phyloP scores from a whole-genome alignment of 805 yeast genomes.

The Candida corydali region DNA sequence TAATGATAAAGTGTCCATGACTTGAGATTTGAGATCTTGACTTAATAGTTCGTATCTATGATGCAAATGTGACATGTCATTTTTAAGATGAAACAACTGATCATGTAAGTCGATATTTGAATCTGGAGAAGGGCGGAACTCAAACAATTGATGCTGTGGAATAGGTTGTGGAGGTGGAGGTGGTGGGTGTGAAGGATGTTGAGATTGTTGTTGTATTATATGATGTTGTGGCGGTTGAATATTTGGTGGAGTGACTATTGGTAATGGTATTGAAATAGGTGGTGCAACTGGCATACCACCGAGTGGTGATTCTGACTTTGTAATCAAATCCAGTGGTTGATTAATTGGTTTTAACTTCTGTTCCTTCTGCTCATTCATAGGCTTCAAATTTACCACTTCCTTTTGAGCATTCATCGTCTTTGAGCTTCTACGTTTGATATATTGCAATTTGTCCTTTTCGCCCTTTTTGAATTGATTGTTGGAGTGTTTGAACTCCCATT shows the following conservation, averaged over 20 bases:
- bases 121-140: background rate
- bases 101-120: slow-evolving; percentile 26
- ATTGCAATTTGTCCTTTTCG: slow-evolving; percentile 65
- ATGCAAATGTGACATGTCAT: slow-evolving; percentile 40
- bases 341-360: background rate
- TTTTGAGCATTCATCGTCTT: slow-evolving; percentile 34
- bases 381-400: slow-evolving; percentile 34
- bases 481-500: slow-evolving; percentile 89
- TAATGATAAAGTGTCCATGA: slow-evolving; percentile 49
- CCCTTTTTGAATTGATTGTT: slow-evolving; percentile 78
- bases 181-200: slow-evolving; percentile 8
- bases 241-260: slow-evolving; percentile 1
- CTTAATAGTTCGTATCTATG: slow-evolving; percentile 44
- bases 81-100: slow-evolving; percentile 34
- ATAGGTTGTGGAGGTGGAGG: slow-evolving; percentile 2
- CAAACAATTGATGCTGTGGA: slow-evolving; percentile 8
- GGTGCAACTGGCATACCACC: too few species aligned
- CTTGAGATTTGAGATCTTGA: slow-evolving; percentile 46
- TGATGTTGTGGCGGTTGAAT: slow-evolving; percentile 7
- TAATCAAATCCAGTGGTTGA: slow-evolving; percentile 11
- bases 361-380: slow-evolving; percentile 9
- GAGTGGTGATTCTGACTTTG: background rate
- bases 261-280: too few species aligned
- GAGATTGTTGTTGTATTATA: slow-evolving; percentile 5
- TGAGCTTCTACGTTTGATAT: slow-evolving; percentile 72